These are phyloP conservation scores for Acacia melanoxylon DNA, from an alignment of 306 rosid genomes.

Conservation along the genomic window DNA sequence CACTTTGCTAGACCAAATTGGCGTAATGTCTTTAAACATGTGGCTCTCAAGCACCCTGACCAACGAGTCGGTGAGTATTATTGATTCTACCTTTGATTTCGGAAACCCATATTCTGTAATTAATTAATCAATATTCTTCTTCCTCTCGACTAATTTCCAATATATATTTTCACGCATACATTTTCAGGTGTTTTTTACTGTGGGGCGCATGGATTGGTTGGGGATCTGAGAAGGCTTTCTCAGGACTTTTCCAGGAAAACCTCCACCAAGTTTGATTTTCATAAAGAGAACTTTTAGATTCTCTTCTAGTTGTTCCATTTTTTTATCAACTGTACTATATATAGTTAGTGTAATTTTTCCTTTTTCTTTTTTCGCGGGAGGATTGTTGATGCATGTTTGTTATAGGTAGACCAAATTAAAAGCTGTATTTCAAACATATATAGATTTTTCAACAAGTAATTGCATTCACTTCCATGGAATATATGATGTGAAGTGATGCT, in stretches of 20 bases:
- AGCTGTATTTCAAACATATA: conserved; percentile 7
- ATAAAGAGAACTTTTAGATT: conserved; percentile 71
- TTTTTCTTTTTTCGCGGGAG: neutral
- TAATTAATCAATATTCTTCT: neutral
- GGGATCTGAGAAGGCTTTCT: conserved; percentile 67
- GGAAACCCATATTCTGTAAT: neutral
- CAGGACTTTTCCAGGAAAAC: conserved; percentile 78
- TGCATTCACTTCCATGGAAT: conserved; percentile 16
- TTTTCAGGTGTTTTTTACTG: conserved; percentile 90
- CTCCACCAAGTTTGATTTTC: conserved; percentile 84
- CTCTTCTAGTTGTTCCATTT: neutral
- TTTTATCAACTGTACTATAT: conserved; percentile 28
- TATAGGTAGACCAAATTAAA: conserved; percentile 5
- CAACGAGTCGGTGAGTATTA: conserved; percentile 73
- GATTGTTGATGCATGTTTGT: neutral
- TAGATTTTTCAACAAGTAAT: neutral
- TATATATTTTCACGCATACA: neutral
- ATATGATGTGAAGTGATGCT: conserved; percentile 10
- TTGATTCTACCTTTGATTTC: conserved; percentile 12
- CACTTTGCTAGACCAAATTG: conserved; percentile 89
- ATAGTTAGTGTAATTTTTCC: conserved; percentile 21
- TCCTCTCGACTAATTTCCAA: conserved; percentile 20
- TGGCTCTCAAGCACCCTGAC: conserved; percentile 58
- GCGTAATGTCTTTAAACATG: conserved; percentile 74
- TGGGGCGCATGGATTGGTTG: conserved; percentile 67